Conservation (phyloP, 495 filamentous ascomycete genomes). For the Amphirosellinia nigrospora region DNA sequence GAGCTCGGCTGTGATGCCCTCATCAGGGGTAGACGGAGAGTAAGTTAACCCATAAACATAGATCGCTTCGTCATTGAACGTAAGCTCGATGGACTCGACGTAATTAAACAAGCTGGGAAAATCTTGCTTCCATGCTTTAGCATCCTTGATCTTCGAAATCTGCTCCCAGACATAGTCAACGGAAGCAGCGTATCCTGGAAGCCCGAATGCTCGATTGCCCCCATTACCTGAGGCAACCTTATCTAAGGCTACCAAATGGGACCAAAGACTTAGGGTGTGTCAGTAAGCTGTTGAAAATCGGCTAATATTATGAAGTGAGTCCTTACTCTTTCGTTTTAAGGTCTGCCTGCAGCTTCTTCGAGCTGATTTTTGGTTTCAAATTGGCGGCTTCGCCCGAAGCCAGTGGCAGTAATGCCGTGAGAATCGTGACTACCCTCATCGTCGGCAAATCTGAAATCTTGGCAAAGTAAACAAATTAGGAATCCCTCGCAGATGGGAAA, state of each 20-base stretch:
- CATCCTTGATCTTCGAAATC: constrained; percentile 35
- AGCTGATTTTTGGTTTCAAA: background rate
- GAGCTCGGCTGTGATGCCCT: constrained; percentile 48
- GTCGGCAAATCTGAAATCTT: background rate
- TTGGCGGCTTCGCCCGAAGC: background rate
- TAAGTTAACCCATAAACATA: constrained; percentile 48
- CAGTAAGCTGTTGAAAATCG: background rate
- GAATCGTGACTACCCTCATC: background rate
- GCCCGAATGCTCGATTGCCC: constrained; percentile 56
- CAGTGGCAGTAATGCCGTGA: constrained; percentile 4
- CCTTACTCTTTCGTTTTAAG: constrained; percentile 8
- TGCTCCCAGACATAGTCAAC: constrained; percentile 47
- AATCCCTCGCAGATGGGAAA: background rate
- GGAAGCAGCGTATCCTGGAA: constrained; percentile 53
- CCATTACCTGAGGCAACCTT: constrained; percentile 50
- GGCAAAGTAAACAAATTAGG: background rate
- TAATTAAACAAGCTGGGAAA: constrained; percentile 48
- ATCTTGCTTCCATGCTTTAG: constrained; percentile 46
- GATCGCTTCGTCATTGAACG: constrained; percentile 39
- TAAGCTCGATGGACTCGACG: constrained; percentile 46
- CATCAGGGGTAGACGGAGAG: constrained; percentile 48
- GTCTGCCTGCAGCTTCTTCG: constrained; percentile 3
- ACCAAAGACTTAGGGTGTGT: background rate
- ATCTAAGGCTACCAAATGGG: constrained; percentile 35
- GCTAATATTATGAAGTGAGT: background rate